A percentile compares a stretch with the other conserved stretches of the same genome.
These are phyloP conservation scores for Magnaporthiopsis poae DNA, from an alignment of 2,329 filamentous ascomycete genomes.

Conservation along the genomic window DNA sequence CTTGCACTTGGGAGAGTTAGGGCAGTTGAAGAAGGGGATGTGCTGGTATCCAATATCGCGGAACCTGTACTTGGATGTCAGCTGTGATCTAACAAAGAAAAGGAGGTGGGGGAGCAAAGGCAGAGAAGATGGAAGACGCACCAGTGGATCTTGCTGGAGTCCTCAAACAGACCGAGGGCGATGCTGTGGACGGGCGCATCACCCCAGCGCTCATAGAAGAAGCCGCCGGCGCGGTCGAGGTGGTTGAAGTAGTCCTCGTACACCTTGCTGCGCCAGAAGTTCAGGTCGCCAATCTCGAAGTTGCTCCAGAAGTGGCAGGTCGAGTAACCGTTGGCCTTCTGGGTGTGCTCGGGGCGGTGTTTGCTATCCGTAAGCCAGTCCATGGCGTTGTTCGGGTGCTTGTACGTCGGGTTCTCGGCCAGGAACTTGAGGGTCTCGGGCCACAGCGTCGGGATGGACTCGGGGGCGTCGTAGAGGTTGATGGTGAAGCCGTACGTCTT, in stretches of 20 bases:
- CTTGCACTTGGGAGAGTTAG: conserved; percentile 86
- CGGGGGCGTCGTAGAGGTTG: conserved; percentile 84
- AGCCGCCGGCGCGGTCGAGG: conserved; percentile 83
- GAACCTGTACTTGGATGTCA: conserved; percentile 56
- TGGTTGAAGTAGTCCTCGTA: conserved; percentile 97
- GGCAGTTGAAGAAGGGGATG: conserved; percentile 97
- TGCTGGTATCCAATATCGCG: conserved; percentile 98
- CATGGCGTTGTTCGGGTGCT: conserved; percentile 76
- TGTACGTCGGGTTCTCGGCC: conserved; percentile 68
- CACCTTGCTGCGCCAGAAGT: conserved; percentile 78
- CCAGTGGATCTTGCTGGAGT: conserved; percentile 86
- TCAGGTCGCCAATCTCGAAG: conserved; percentile 90
- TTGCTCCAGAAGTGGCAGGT: conserved; percentile 99
- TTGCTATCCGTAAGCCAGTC: conserved; percentile 74
- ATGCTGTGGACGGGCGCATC: conserved; percentile 96
- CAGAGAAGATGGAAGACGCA: conserved; percentile 34
- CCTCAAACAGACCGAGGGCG: conserved; percentile 82
- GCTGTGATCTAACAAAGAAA: background rate
- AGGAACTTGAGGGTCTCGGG: conserved; percentile 92
- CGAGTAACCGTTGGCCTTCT: conserved; percentile 80
- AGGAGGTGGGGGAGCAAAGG: background rate
- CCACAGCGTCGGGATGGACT: conserved; percentile 81
- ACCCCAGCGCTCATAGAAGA: conserved; percentile 98
- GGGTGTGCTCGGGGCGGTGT: conserved; percentile 68
- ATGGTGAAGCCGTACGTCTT: conserved; percentile 99